Conservation (phyloP, 176 grass and related monocot species). For the Canna indica region DNA sequence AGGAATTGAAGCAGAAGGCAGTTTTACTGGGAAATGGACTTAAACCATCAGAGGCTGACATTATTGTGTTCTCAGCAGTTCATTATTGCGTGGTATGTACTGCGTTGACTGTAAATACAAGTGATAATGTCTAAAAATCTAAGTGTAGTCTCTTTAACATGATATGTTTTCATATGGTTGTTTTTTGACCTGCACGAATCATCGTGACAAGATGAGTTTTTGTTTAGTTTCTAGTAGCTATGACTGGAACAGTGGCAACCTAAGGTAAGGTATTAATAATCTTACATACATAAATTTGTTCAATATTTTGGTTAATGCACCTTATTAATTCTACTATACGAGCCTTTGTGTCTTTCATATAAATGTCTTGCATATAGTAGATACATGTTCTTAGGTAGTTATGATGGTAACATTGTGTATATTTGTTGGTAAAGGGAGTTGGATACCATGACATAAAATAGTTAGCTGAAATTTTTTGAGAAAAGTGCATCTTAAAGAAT, state of each 20-base stretch:
- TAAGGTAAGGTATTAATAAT: neutral
- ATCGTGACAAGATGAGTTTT: neutral
- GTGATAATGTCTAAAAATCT: neutral
- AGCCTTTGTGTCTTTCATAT: neutral
- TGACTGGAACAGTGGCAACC: neutral
- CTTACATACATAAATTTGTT: neutral
- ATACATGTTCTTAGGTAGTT: neutral
- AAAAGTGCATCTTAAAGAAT: too few species aligned
- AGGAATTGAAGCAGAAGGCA: conserved; percentile 62
- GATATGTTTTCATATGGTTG: too few species aligned
- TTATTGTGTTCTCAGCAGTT: conserved; percentile 59
- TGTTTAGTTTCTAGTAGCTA: neutral
- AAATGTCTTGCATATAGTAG: neutral
- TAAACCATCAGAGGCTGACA: conserved; percentile 57
- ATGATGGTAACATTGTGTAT: neutral
- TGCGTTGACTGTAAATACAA: neutral
- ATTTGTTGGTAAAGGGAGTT: neutral
- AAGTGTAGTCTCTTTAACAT: neutral
- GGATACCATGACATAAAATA: neutral
- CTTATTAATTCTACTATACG: neutral
- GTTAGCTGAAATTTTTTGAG: neutral
- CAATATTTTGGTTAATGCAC: neutral
- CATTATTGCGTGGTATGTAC: conserved; percentile 32
- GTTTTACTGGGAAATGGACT: conserved; percentile 54
- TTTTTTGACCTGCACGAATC: neutral